Conservation (phyloP, 306 rosid genomes). For the Prunus mume region DNA sequence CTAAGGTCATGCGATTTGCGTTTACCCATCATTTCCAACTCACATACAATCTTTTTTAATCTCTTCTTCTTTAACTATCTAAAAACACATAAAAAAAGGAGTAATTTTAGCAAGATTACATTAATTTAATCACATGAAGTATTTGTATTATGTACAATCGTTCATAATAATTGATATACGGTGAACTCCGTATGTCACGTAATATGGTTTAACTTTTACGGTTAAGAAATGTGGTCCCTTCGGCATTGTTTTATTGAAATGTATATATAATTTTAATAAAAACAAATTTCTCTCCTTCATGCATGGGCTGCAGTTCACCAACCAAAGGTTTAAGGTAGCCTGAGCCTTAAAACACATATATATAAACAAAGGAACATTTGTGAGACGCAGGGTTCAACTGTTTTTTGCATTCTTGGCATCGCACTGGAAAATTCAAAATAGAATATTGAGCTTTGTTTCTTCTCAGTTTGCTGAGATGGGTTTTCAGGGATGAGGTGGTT, state of each 20-base stretch:
- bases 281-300: slow-evolving; percentile 50
- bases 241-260: background rate
- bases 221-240: background rate
- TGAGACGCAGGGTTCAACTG: background rate
- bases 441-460: background rate
- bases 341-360: background rate
- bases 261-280: background rate
- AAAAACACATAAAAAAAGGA: background rate
- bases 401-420: background rate
- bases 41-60: slow-evolving; percentile 5
- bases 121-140: background rate
- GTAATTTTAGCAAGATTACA: background rate
- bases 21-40: slow-evolving; percentile 72
- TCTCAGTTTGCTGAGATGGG: slow-evolving; percentile 18
- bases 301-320: slow-evolving; percentile 78
- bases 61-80: background rate
- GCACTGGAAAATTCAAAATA: background rate
- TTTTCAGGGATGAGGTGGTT: slow-evolving; percentile 4
- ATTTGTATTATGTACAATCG: background rate
- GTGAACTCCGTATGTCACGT: background rate
- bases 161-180: background rate
- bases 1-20: slow-evolving; percentile 71
- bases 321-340: slow-evolving; percentile 31
- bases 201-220: background rate
- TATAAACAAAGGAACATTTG: background rate